These are phyloP conservation scores for Oryza meyeriana DNA, from an alignment of 176 grass and related monocot species.

Conservation along the genomic window DNA sequence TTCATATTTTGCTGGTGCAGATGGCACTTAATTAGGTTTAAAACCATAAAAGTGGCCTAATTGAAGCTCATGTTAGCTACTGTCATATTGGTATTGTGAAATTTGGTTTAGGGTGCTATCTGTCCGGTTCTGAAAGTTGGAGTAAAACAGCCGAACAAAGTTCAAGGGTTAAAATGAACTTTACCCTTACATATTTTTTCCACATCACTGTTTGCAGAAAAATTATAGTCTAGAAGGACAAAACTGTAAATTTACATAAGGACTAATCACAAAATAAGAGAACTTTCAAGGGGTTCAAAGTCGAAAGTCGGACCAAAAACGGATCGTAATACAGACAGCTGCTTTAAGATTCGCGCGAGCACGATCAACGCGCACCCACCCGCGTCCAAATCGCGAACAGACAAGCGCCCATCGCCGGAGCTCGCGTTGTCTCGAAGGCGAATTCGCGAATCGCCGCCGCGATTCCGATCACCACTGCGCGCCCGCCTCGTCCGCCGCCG, in stretches of 20 bases:
- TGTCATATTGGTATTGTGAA: no score
- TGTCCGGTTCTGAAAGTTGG: no score
- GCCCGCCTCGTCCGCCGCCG: not conserved
- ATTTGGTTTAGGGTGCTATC: no score
- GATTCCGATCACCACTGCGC: slow-evolving; percentile 30
- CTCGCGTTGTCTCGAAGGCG: not conserved
- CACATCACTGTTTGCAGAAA: no score
- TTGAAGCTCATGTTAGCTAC: no score
- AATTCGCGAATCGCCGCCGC: slow-evolving; percentile 5
- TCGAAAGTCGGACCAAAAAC: not conserved
- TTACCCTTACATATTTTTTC: not conserved
- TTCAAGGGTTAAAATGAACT: no score
- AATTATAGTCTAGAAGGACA: not conserved
- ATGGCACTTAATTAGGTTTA: no score
- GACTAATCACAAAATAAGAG: not conserved
- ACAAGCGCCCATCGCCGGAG: not conserved
- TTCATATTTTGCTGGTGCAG: no score
- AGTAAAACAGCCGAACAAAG: no score
- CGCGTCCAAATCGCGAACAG: not conserved
- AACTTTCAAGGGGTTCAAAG: not conserved
- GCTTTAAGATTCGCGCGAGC: slow-evolving; percentile 46
- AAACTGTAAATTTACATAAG: not conserved
- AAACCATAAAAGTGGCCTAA: no score
- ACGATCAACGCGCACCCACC: slow-evolving; percentile 23
- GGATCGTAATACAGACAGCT: not conserved